phyloP scores from a whole-genome alignment of 257 asterid species.

The Jaltomata sinuosa region DNA sequence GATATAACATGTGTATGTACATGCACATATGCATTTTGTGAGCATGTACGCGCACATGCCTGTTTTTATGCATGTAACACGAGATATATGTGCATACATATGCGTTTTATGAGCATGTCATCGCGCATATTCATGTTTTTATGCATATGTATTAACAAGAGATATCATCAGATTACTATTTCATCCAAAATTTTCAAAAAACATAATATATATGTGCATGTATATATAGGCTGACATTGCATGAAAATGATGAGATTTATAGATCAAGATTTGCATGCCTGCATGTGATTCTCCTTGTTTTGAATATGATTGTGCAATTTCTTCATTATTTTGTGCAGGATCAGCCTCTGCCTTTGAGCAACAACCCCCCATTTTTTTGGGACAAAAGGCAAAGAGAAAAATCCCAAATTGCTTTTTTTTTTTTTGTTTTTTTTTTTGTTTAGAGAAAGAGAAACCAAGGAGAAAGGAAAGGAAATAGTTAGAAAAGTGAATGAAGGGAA shows the following conservation, averaged over 20 bases:
- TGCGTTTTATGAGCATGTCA: background rate
- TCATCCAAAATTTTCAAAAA: background rate
- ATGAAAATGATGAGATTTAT: background rate
- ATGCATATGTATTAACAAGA: background rate
- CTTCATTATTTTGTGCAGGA: background rate
- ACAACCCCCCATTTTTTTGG: conserved; percentile 40
- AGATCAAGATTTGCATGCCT: background rate
- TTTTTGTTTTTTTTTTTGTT: background rate
- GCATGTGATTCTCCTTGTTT: conserved; percentile 1
- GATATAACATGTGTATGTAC: background rate
- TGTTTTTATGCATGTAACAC: too few species aligned
- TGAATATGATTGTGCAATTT: background rate
- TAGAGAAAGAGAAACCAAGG: background rate
- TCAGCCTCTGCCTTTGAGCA: conserved; percentile 20
- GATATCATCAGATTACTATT: background rate
- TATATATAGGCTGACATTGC: background rate
- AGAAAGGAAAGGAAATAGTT: background rate
- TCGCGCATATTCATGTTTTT: background rate
- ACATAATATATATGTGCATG: background rate
- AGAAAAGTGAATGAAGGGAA: background rate
- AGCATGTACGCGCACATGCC: too few species aligned
- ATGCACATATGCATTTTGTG: background rate
- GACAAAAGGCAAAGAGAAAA: background rate
- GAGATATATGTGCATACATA: too few species aligned
- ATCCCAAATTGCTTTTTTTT: background rate